Evolutionary conservation across 768 basidiomycete species (phyloP), one percentile per base, ranked within the genome.

Genomic region (Chiua virens): DNA sequence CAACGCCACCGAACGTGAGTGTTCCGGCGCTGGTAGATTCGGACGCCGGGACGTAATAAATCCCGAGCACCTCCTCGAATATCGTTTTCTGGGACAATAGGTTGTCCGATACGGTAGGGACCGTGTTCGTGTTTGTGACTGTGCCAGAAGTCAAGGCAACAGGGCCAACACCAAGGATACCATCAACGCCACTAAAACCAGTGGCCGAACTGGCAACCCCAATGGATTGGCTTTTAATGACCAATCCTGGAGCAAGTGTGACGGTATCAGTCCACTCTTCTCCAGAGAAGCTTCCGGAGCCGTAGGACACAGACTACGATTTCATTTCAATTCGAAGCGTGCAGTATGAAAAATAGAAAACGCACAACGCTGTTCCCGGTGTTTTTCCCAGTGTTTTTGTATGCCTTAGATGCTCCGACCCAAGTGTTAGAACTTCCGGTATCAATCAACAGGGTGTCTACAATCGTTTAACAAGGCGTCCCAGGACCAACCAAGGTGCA

Each of bases 21-120:
- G 61, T 46, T 40, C 65, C 47, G 13, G 53, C 53, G 37, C 56
- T 61, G 34, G 59, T 59, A 21, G 32, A 4, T 21, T 35, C 58
- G 14, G 59, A 52, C 25, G 50, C 28, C 10, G 65, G 64, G 23
- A 50, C 60, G 55, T 69, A 71, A 30, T 60, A 68, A 17, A 73
- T 54, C 11, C 66, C 66, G 44, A 73, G 47, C 6, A 63, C 50
- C 18, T 62, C 52, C 10, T 52, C 25, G 15, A 30, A 35, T 46
- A 72, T 71, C 4, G 54, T 45, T 27, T 66, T 63, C 46, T 67
- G 64, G 21, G 27, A 42, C 54, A 56, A 67, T 2, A 71, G 65
- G 51, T 65, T 71, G 61, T 72, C 66, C 5, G 62, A 65, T 17
- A 73, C 68, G 15, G 72, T 73, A 9, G 67, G 63, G 28, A 69